Evolutionary conservation across 495 filamentous ascomycete genomes (phyloP), one percentile per base, ranked within the genome.

Genomic region (Neurospora sp.): DNA sequence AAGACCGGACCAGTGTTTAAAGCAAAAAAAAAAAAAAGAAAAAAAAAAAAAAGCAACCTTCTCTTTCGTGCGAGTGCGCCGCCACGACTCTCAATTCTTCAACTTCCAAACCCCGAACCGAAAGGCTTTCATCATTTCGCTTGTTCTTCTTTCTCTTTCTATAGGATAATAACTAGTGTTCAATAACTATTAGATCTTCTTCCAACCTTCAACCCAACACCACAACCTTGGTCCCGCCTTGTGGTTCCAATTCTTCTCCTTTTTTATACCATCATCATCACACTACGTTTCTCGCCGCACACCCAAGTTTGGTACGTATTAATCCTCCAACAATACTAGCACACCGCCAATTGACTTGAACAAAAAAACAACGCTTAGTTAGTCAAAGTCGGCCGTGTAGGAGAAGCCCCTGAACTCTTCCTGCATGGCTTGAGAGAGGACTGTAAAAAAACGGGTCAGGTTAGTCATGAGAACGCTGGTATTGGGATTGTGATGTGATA

Each of bases 381-480:
- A 86, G 39, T 86, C 85, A 74, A 86, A 86, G 71, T 86, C 84
- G 20, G 83, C 82, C 27, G 85, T 85, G 74, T 99, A 99, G 14
- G 96, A 98, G 86, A 99, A 99, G 74, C 96, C 96, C 68, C 96
- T 91, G 92, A 99, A 99, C 81, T 99, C 94, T 85, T 99, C 96
- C 84, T 99, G 96, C 96, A 98, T 98, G 22, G 94, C 92, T 86
- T 98, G 95, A 10, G 96, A 96, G 69, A 99, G 89, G 38, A 99
- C 96, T 97, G 77, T 42, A 74, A 31, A 70, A 70, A 14, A 68
- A 70, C 70, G 79, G 75, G 78, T 77, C 71, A 78, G 73, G 39
- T 59, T 12, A 38, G 70, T 22, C 6, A 40, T 16, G n/a, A 38
- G 18, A 71, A 59, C 10, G 4, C 1, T 75, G 39, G 71, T 65